Evolutionary conservation across 1,284 basidiomycete species (phyloP).

Genomic region (Austroboletus novae-zelandiae): DNA sequence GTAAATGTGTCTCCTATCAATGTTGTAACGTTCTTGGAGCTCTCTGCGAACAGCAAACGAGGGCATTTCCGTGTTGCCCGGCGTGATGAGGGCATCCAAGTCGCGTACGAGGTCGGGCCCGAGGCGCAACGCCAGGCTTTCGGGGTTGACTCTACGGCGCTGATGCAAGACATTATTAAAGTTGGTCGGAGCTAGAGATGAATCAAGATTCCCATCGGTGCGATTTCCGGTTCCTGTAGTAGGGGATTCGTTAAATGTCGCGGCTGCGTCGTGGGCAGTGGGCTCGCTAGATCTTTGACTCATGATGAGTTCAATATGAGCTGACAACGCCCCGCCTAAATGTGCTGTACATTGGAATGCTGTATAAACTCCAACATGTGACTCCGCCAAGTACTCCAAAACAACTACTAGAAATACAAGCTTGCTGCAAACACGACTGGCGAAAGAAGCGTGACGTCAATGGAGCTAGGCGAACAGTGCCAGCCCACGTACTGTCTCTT

Average conservation of each 20-base stretch:
- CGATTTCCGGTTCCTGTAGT: conserved; percentile 14
- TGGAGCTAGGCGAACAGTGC: neutral
- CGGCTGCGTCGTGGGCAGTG: neutral
- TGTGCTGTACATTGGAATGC: conserved; percentile 22
- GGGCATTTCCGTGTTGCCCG: conserved; percentile 71
- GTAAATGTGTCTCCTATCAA: conserved; percentile 71
- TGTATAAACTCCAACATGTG: conserved; percentile 12
- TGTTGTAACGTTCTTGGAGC: conserved; percentile 62
- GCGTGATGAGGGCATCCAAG: conserved; percentile 60
- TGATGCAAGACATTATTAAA: conserved; percentile 19
- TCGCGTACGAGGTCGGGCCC: conserved; percentile 64
- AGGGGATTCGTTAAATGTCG: neutral
- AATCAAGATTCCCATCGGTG: conserved; percentile 2
- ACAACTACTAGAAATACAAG: conserved; percentile 68
- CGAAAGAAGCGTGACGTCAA: conserved; percentile 4
- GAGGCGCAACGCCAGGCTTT: conserved; percentile 60
- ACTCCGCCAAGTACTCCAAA: conserved; percentile 2
- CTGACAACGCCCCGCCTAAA: conserved; percentile 4
- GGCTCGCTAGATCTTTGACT: neutral
- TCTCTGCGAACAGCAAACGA: conserved; percentile 64
- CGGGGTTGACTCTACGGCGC: conserved; percentile 46
- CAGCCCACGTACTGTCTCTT: conserved; percentile 75
- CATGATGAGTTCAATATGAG: neutral
- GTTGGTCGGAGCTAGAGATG: neutral
- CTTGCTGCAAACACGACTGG: conserved; percentile 84